These are phyloP conservation scores for Jasminum sambac DNA, from an alignment of 257 asterid species.

Conservation along the genomic window DNA sequence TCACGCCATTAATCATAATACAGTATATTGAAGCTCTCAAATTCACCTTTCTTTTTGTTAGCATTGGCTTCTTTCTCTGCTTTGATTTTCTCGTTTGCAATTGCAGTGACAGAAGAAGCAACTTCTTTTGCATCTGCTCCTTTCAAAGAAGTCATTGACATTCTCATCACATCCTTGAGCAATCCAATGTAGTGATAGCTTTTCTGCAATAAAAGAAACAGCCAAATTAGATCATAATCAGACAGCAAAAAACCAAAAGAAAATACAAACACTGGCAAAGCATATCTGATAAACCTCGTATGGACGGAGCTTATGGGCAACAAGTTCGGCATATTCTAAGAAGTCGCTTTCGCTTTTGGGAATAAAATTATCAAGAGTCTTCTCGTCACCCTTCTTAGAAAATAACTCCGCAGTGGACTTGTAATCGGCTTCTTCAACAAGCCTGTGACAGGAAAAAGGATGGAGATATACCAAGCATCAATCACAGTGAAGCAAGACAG, in stretches of 20 bases:
- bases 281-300: slow-evolving; percentile 60
- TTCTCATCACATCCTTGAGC: slow-evolving; percentile 85
- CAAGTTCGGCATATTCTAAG: slow-evolving; percentile 76
- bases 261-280: neutral
- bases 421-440: slow-evolving; percentile 95
- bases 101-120: slow-evolving; percentile 84
- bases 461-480: neutral
- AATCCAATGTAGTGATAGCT: slow-evolving; percentile 83
- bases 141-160: slow-evolving; percentile 73
- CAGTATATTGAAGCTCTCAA: neutral
- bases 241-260: neutral
- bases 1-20: neutral
- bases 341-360: slow-evolving; percentile 87
- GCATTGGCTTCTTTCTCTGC: slow-evolving; percentile 93
- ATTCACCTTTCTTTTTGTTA: slow-evolving; percentile 65
- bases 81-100: slow-evolving; percentile 92
- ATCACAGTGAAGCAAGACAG: neutral
- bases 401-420: slow-evolving; percentile 82
- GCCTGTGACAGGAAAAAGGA: slow-evolving; percentile 45
- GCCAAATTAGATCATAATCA: slow-evolving; percentile 8
- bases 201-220: slow-evolving; percentile 54
- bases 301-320: slow-evolving; percentile 73
- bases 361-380: slow-evolving; percentile 77
- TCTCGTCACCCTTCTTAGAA: slow-evolving; percentile 67
- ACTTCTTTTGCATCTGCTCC: slow-evolving; percentile 95